A percentile compares a stretch with the other conserved stretches of the same genome.
These are phyloP conservation scores for Clarireedia homoeocarpa DNA, from an alignment of 2,329 filamentous ascomycete genomes.

Conservation along the genomic window DNA sequence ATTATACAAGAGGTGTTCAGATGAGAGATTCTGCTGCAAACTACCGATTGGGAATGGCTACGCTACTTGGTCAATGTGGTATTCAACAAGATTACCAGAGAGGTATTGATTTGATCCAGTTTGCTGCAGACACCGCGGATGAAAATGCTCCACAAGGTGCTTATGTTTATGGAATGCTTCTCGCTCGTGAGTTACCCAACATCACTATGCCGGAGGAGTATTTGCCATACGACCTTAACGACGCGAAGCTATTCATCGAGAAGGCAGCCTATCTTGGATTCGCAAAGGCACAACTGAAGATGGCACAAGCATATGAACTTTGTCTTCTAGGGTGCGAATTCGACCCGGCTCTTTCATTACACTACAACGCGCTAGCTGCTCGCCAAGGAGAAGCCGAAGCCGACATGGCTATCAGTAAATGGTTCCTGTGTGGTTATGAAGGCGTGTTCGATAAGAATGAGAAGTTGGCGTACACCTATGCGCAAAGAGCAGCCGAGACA, in stretches of 20 bases:
- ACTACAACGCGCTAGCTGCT: conserved; percentile 91
- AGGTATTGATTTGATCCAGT: conserved; percentile 75
- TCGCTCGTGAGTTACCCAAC: conserved; percentile 85
- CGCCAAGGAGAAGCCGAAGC: conserved; percentile 90
- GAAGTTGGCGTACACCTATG: conserved; percentile 84
- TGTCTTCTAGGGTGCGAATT: conserved; percentile 93
- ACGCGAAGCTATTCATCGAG: conserved; percentile 82
- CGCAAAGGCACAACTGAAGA: conserved; percentile 91
- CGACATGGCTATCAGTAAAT: conserved; percentile 93
- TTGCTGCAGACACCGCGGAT: conserved; percentile 79
- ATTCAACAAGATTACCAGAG: conserved; percentile 72
- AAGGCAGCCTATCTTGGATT: conserved; percentile 95
- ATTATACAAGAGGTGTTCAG: conserved; percentile 77
- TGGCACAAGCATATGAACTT: conserved; percentile 92
- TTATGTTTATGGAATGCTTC: conserved; percentile 91
- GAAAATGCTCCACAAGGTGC: conserved; percentile 96
- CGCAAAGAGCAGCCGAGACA: conserved; percentile 72
- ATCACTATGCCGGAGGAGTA: conserved; percentile 69
- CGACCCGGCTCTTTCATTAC: conserved; percentile 81
- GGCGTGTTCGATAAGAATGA: conserved; percentile 93
- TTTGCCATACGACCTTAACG: conserved; percentile 62
- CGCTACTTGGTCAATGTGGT: conserved; percentile 85
- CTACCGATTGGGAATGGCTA: conserved; percentile 94
- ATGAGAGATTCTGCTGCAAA: conserved; percentile 80
- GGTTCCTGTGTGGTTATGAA: conserved; percentile 95